Conservation (phyloP, 495 filamentous ascomycete genomes). For the Penicillium samsonianum region DNA sequence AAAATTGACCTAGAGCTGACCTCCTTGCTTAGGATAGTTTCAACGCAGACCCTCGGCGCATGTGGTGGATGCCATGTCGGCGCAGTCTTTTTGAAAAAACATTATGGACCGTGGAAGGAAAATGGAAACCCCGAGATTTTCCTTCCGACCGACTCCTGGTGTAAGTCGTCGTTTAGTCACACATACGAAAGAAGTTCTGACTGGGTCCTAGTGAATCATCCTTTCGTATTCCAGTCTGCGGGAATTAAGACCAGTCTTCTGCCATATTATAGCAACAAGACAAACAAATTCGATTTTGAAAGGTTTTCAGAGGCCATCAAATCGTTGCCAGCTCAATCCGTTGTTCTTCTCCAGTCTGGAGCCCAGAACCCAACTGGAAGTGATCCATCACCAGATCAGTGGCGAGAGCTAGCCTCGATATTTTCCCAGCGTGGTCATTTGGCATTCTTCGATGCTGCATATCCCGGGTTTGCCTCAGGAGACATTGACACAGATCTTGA, state of each 20-base stretch:
- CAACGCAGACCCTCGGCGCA: conserved; percentile 20
- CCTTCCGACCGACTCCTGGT: conserved; percentile 19
- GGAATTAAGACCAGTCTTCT: conserved; percentile 17
- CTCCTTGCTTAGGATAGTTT: conserved; percentile 6
- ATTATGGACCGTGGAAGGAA: conserved; percentile 21
- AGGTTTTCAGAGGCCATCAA: conserved; percentile 10
- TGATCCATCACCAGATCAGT: conserved; percentile 19
- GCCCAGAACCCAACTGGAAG: conserved; percentile 25
- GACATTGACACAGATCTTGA: conserved; percentile 18
- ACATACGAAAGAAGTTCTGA: not conserved
- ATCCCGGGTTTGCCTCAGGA: conserved; percentile 21
- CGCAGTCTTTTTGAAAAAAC: conserved; percentile 12
- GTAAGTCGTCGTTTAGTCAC: not conserved
- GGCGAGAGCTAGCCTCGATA: conserved; percentile 14
- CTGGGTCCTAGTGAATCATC: conserved; percentile 14
- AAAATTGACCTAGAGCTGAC: not conserved
- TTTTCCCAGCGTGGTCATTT: conserved; percentile 19
- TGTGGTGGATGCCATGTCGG: conserved; percentile 21
- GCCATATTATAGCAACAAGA: conserved; percentile 19
- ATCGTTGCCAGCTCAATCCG: conserved; percentile 18
- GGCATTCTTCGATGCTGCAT: conserved; percentile 24
- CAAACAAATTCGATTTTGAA: conserved; percentile 17
- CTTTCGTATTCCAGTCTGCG: conserved; percentile 11
- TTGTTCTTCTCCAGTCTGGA: conserved; percentile 19
- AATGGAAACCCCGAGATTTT: conserved; percentile 13